Conservation (phyloP, 352 stramenopile genomes). For the Globisporangium takayamanum region DNA sequence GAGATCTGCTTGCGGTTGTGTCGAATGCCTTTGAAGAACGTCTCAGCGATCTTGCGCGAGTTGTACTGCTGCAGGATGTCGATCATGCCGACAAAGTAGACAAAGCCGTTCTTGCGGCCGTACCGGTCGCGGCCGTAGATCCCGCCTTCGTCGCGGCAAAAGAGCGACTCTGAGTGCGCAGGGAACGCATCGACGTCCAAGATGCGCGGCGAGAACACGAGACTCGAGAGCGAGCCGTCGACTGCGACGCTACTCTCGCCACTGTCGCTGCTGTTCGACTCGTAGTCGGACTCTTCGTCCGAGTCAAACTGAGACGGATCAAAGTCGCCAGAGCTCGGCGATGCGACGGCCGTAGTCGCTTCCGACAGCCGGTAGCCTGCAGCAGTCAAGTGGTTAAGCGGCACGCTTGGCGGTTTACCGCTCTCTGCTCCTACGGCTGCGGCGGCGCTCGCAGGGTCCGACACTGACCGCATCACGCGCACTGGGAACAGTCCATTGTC, state of each 20-base stretch:
- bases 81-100: conserved; percentile 92
- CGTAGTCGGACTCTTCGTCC: conserved; percentile 18
- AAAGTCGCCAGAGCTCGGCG: conserved; percentile 18
- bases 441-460: conserved; percentile 9
- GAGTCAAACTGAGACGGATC: conserved; percentile 25
- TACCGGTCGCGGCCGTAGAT: conserved; percentile 57
- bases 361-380: conserved; percentile 1
- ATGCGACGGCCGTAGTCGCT: conserved; percentile 12
- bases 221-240: conserved; percentile 14
- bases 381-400: background rate
- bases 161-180: conserved; percentile 54
- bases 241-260: conserved; percentile 14
- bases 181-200: conserved; percentile 38
- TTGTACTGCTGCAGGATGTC: conserved; percentile 95
- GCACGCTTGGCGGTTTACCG: background rate
- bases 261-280: conserved; percentile 35
- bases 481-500: conserved; percentile 9
- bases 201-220: conserved; percentile 43
- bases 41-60: conserved; percentile 87
- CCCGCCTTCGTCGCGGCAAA: conserved; percentile 68
- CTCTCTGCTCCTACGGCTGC: background rate
- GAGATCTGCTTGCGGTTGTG: conserved; percentile 88
- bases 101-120: conserved; percentile 65
- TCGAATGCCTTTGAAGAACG: conserved; percentile 80
- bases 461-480: conserved; percentile 23